Conservation (phyloP, 371 early-diverging fungal species). For the Saksenaea vasiformis region DNA sequence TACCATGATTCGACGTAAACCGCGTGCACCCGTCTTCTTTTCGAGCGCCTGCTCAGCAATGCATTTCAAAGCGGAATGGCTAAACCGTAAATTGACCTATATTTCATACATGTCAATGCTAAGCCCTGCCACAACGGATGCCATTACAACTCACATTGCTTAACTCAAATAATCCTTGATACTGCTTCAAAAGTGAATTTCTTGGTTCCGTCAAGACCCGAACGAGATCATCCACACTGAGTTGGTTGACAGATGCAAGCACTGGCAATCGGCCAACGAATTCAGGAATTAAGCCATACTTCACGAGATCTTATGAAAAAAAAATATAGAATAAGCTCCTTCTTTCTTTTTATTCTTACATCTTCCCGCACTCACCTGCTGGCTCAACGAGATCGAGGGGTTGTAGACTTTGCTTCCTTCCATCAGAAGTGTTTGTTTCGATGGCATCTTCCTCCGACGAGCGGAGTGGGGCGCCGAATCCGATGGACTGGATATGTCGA, state of each 20-base stretch:
- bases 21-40: slow-evolving; percentile 90
- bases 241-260: slow-evolving; percentile 77
- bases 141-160: slow-evolving; percentile 46
- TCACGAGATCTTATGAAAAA: slow-evolving; percentile 83
- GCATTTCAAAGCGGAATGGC: slow-evolving; percentile 64
- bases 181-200: slow-evolving; percentile 84
- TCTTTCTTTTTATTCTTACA: background rate
- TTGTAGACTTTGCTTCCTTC: slow-evolving; percentile 1
- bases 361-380: slow-evolving; percentile 37
- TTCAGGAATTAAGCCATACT: slow-evolving; percentile 90
- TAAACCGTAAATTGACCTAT: slow-evolving; percentile 66
- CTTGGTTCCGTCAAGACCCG: slow-evolving; percentile 84
- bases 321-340: background rate
- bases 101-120: background rate
- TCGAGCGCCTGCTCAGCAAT: slow-evolving; percentile 79
- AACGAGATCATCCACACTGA: slow-evolving; percentile 72
- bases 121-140: no score
- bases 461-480: slow-evolving; percentile 67
- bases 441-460: slow-evolving; percentile 18
- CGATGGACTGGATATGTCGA: slow-evolving; percentile 56
- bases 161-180: slow-evolving; percentile 72
- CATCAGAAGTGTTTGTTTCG: slow-evolving; percentile 5
- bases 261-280: slow-evolving; percentile 90
- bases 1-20: slow-evolving; percentile 84
- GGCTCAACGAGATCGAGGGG: slow-evolving; percentile 71